phyloP scores from a whole-genome alignment of 306 rosid species.

The Sesbania bispinosa region DNA sequence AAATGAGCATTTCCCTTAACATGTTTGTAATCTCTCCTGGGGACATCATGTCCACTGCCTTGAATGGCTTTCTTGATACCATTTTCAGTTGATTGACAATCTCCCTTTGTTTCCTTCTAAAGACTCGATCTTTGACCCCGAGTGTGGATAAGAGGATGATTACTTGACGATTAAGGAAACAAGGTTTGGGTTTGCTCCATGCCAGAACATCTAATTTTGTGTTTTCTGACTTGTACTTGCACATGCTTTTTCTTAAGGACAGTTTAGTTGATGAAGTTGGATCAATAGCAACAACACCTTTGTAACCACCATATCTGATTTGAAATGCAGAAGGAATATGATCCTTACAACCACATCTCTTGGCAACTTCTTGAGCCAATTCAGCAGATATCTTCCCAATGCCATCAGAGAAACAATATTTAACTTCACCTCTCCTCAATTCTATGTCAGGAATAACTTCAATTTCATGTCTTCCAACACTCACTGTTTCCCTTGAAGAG shows the following conservation, averaged over 20 bases:
- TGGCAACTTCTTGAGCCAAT: conserved; percentile 63
- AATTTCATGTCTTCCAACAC: conserved; percentile 44
- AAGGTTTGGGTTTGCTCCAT: conserved; percentile 62
- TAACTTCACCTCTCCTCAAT: conserved; percentile 23
- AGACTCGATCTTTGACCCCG: conserved; percentile 48
- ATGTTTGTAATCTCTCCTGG: conserved; percentile 57
- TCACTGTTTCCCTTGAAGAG: conserved; percentile 74
- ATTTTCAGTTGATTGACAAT: conserved; percentile 47
- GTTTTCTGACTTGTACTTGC: conserved; percentile 58
- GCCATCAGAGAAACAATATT: conserved; percentile 75
- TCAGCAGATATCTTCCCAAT: conserved; percentile 74
- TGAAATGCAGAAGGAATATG: conserved; percentile 79
- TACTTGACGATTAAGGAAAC: conserved; percentile 56
- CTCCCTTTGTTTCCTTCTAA: conserved; percentile 51
- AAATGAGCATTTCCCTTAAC: conserved; percentile 52
- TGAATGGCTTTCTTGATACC: conserved; percentile 50
- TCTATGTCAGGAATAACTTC: conserved; percentile 64
- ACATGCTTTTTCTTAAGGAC: conserved; percentile 80
- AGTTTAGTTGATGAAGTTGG: conserved; percentile 60
- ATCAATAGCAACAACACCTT: conserved; percentile 90
- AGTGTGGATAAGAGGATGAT: conserved; percentile 66
- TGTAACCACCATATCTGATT: conserved; percentile 83
- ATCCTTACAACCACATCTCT: conserved; percentile 44
- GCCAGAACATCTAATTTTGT: conserved; percentile 68
- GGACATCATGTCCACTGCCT: conserved; percentile 70